phyloP scores from a whole-genome alignment of 192 early-diverging fungal genomes.

The Entophlyctis luteolus region DNA sequence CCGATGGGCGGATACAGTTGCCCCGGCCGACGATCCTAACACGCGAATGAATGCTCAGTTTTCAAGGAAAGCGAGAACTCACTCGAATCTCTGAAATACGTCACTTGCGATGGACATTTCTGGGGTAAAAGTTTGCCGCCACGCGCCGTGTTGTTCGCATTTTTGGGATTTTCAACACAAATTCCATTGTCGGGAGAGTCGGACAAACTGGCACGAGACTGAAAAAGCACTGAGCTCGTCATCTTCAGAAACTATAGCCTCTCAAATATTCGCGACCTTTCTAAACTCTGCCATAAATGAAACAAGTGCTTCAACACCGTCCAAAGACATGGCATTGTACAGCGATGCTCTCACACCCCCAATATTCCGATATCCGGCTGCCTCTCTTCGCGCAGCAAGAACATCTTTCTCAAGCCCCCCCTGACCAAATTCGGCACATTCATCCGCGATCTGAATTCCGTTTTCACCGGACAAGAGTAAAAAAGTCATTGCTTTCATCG shows the following conservation, averaged over 20 bases:
- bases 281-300: conserved; percentile 83
- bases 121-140: too few relatives aligned
- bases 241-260: too few relatives aligned
- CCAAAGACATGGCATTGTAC: conserved; percentile 85
- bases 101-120: too few relatives aligned
- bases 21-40: not conserved
- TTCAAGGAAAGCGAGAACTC: not conserved
- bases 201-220: too few relatives aligned
- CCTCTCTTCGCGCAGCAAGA: conserved; percentile 76
- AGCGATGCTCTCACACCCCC: conserved; percentile 91
- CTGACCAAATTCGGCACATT: conserved; percentile 81
- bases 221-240: too few relatives aligned
- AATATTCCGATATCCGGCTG: conserved; percentile 87
- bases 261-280: too few relatives aligned
- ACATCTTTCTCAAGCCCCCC: conserved; percentile 73
- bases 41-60: not conserved
- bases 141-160: too few relatives aligned
- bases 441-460: conserved; percentile 71
- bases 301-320: conserved; percentile 76
- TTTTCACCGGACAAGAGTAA: too few relatives aligned
- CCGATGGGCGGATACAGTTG: not conserved
- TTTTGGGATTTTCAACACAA: too few relatives aligned
- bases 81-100: not conserved
- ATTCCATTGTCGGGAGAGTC: too few relatives aligned
- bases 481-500: too few relatives aligned